Evolutionary conservation across 202 grass and related monocot species (phyloP).

Genomic region (Setaria italica): DNA sequence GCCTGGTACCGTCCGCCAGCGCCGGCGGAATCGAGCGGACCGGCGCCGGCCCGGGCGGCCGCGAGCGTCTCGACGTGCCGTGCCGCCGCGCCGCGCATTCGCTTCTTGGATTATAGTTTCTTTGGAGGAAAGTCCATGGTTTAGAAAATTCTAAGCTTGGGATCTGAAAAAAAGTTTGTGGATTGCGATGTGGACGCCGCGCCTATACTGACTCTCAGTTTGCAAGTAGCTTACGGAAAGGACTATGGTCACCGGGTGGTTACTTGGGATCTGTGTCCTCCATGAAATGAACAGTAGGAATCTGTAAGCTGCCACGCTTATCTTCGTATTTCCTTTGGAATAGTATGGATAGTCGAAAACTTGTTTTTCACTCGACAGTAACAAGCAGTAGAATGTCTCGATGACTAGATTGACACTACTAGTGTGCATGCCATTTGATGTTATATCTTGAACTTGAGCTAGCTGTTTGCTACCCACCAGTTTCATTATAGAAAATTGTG

Average conservation of each 20-base stretch:
- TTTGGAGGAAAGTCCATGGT: neutral
- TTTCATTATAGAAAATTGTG: neutral
- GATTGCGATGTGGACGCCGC: neutral
- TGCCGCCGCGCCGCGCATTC: neutral
- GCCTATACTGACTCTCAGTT: neutral
- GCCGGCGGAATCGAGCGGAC: neutral
- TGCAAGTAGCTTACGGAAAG: constrained; percentile 13
- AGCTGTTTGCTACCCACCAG: neutral
- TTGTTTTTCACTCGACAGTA: neutral
- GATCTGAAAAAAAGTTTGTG: neutral
- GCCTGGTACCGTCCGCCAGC: neutral
- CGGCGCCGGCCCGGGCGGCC: neutral
- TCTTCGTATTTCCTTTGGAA: neutral
- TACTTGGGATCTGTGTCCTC: neutral
- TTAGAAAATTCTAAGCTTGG: neutral
- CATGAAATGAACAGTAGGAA: neutral
- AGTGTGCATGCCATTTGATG: constrained; percentile 22
- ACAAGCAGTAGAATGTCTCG: neutral
- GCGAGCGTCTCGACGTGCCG: neutral
- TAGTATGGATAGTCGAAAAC: neutral
- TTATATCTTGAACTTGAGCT: neutral
- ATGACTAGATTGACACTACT: neutral
- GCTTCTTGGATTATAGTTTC: neutral
- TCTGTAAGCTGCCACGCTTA: neutral
- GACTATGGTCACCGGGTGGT: neutral